A percentile compares a stretch with the other conserved stretches of the same genome.
These are phyloP conservation scores for Penicillium sp. DNA, from an alignment of 2,329 filamentous ascomycete species.

Conservation along the genomic window DNA sequence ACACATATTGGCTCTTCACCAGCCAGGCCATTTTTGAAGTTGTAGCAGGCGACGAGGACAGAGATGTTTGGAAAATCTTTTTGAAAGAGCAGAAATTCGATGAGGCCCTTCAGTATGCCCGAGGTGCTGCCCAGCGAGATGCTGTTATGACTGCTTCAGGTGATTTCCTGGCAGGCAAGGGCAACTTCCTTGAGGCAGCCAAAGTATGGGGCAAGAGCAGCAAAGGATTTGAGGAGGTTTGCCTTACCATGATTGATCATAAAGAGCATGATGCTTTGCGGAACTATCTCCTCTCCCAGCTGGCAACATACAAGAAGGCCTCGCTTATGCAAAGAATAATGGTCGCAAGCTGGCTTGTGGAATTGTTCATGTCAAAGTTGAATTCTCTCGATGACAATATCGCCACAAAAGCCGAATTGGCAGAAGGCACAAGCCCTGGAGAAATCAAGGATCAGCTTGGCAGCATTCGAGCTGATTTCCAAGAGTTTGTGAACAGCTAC, in stretches of 20 bases:
- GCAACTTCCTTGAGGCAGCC: constrained; percentile 81
- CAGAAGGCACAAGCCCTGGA: constrained; percentile 66
- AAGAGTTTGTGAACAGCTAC: constrained; percentile 81
- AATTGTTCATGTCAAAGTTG: constrained; percentile 95
- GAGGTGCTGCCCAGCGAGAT: constrained; percentile 77
- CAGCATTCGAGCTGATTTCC: constrained; percentile 72
- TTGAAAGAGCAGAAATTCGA: constrained; percentile 84
- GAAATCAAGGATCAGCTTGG: constrained; percentile 68
- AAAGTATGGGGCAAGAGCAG: constrained; percentile 90
- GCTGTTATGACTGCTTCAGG: constrained; percentile 88
- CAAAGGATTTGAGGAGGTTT: constrained; percentile 95
- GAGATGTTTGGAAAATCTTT: constrained; percentile 94
- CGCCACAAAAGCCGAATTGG: constrained; percentile 78
- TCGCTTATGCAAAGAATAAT: constrained; percentile 90
- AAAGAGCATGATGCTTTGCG: constrained; percentile 86
- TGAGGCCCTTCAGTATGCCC: constrained; percentile 79
- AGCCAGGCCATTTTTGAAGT: constrained; percentile 89
- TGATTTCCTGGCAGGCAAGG: constrained; percentile 78
- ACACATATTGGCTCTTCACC: constrained; percentile 96
- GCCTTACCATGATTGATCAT: constrained; percentile 83
- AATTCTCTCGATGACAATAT: constrained; percentile 94
- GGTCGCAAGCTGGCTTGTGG: constrained; percentile 91
- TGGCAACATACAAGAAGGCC: constrained; percentile 76
- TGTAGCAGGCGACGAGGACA: constrained; percentile 81
- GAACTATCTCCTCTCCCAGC: constrained; percentile 82